Evolutionary conservation across 306 rosid genomes (phyloP).

Genomic region (Dryas alaskensis): DNA sequence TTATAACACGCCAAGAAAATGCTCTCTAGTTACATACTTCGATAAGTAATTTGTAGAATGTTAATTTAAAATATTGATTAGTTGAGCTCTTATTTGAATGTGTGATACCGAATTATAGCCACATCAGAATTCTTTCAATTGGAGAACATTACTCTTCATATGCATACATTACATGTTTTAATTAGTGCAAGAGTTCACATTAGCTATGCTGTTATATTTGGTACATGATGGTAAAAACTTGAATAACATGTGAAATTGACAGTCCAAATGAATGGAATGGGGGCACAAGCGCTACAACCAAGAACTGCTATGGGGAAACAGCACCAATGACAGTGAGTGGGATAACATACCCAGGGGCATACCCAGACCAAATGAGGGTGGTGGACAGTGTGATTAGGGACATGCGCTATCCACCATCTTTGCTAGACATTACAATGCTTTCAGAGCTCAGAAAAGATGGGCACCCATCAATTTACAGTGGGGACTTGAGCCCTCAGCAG

Average conservation of each 20-base stretch:
- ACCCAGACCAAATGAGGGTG: slow-evolving; percentile 75
- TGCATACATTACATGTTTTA: too few species aligned
- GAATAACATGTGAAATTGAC: slow-evolving; percentile 15
- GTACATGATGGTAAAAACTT: background rate
- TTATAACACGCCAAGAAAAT: too few species aligned
- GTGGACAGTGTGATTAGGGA: slow-evolving; percentile 64
- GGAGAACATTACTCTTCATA: too few species aligned
- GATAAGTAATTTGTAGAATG: too few species aligned
- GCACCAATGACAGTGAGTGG: slow-evolving; percentile 48
- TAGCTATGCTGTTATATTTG: too few species aligned
- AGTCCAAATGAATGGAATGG: slow-evolving; percentile 77
- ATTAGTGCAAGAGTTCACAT: too few species aligned
- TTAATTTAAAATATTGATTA: too few species aligned
- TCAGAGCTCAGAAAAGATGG: slow-evolving; percentile 81
- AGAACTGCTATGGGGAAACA: slow-evolving; percentile 86
- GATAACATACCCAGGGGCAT: slow-evolving; percentile 43
- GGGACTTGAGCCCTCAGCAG: slow-evolving; percentile 75
- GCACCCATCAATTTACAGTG: slow-evolving; percentile 85
- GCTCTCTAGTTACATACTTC: too few species aligned
- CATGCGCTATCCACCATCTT: slow-evolving; percentile 57
- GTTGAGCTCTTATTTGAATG: too few species aligned
- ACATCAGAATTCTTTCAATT: too few species aligned
- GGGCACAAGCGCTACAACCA: slow-evolving; percentile 41
- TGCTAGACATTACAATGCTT: slow-evolving; percentile 79
- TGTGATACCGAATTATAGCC: too few species aligned